Evolutionary conservation across 495 filamentous ascomycete genomes (phyloP).

Genomic region (Neurospora sp.): DNA sequence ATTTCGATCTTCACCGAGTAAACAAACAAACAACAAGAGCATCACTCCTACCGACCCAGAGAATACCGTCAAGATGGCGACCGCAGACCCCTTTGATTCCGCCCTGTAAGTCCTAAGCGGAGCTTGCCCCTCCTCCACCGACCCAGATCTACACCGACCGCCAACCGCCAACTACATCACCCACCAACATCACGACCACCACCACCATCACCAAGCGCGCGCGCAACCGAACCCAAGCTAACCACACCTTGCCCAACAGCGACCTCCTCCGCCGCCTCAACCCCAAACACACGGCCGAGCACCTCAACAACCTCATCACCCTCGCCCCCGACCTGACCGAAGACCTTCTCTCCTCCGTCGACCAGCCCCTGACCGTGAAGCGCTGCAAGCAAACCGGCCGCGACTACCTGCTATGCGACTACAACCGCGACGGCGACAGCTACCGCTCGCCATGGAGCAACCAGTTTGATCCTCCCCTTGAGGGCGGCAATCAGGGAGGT

Average conservation of each 20-base stretch:
- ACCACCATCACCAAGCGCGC: background rate
- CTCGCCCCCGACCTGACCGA: constrained; percentile 88
- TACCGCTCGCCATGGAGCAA: constrained; percentile 97
- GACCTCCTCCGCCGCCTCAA: constrained; percentile 97
- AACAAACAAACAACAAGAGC: background rate
- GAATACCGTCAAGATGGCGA: constrained; percentile 26
- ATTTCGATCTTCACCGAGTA: background rate
- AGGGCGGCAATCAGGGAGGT: constrained; percentile 33
- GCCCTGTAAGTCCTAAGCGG: constrained; percentile 54
- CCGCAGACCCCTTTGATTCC: constrained; percentile 60
- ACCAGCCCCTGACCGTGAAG: constrained; percentile 82
- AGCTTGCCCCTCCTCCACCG: background rate
- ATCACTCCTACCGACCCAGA: background rate
- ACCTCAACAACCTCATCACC: constrained; percentile 74
- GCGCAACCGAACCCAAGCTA: background rate
- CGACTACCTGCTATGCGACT: constrained; percentile 98
- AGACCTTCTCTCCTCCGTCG: constrained; percentile 94
- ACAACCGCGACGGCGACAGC: constrained; percentile 97
- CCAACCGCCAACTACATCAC: background rate
- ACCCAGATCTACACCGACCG: background rate
- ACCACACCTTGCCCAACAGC: constrained; percentile 33
- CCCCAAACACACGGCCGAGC: constrained; percentile 76
- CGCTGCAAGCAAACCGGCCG: constrained; percentile 80
- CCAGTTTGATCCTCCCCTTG: constrained; percentile 83
- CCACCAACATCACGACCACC: constrained; percentile 2